Conservation (phyloP, 352 stramenopile species). For the Phytophthora chlamydospora region DNA sequence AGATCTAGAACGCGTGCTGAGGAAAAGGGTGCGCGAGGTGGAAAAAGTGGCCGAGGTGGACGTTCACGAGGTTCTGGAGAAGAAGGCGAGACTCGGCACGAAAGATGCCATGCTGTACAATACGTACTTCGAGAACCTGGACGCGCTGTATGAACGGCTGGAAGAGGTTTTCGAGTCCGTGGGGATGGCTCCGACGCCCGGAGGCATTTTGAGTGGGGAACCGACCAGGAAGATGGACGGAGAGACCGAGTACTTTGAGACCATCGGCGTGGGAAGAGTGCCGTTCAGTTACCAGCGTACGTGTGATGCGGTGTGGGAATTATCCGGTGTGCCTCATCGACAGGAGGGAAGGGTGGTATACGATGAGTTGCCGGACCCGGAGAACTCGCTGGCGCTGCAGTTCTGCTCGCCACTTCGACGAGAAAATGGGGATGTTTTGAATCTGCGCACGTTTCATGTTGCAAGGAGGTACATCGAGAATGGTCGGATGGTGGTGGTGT, state of each 20-base stretch:
- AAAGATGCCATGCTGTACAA: constrained; percentile 33
- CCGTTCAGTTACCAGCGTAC: constrained; percentile 22
- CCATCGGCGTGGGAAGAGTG: constrained; percentile 18
- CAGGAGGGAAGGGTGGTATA: constrained; percentile 16
- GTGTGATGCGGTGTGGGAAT: constrained; percentile 30
- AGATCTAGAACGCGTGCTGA: constrained; percentile 22
- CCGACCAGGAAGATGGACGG: constrained; percentile 16
- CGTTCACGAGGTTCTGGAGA: constrained; percentile 17
- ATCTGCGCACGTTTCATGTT: constrained; percentile 21
- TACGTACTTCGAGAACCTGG: constrained; percentile 33
- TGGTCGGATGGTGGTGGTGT: constrained; percentile 54
- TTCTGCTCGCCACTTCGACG: constrained; percentile 24
- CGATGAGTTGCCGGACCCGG: constrained; percentile 21
- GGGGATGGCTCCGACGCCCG: constrained; percentile 5
- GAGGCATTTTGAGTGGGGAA: constrained; percentile 21
- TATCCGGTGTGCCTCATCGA: constrained; percentile 21
- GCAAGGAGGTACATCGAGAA: constrained; percentile 40
- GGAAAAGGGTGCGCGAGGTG: constrained; percentile 21
- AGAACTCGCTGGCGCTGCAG: constrained; percentile 43
- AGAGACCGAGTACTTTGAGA: constrained; percentile 31
- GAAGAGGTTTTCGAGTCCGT: constrained; percentile 24
- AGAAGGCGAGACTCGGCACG: constrained; percentile 14
- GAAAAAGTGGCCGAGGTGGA: constrained; percentile 5
- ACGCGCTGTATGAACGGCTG: constrained; percentile 18
- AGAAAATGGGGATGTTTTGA: constrained; percentile 17